phyloP scores from a whole-genome alignment of 257 asterid genomes.

The Cynanchum wilfordii region DNA sequence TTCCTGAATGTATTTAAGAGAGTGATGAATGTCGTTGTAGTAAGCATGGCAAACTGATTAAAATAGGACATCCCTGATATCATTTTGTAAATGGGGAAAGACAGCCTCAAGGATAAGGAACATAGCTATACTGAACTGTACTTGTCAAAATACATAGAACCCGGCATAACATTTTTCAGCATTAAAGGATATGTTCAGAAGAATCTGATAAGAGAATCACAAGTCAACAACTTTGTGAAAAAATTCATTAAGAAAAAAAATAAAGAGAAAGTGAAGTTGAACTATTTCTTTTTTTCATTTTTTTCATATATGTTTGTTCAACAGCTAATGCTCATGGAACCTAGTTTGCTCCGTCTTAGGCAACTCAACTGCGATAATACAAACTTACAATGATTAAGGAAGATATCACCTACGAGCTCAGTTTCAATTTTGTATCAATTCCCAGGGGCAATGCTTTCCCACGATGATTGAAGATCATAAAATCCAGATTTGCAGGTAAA shows the following conservation, averaged over 20 bases:
- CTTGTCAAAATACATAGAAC: not conserved
- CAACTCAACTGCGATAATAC: not conserved
- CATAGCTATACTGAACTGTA: too few species aligned
- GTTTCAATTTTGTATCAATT: conserved; percentile 48
- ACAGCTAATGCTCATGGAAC: not conserved
- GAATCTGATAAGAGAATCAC: not conserved
- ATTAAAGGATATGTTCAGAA: not conserved
- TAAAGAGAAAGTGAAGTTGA: not conserved
- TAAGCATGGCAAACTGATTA: not conserved
- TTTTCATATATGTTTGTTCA: not conserved
- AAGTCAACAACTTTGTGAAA: not conserved
- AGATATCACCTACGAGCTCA: not conserved
- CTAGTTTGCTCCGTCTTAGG: not conserved
- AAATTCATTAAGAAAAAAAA: not conserved
- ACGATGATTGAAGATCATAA: conserved; percentile 93
- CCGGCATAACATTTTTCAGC: not conserved
- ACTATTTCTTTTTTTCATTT: not conserved
- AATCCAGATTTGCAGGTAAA: conserved; percentile 80
- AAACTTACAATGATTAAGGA: not conserved
- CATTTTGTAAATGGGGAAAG: not conserved
- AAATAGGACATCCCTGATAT: not conserved
- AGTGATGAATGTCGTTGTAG: too few species aligned
- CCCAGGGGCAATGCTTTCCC: conserved; percentile 69
- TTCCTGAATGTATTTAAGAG: not conserved
- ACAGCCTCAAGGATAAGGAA: not conserved